Evolutionary conservation across 2,329 filamentous ascomycete species (phyloP), one percentile per base, ranked within the genome.

Genomic region (Colletotrichum sp.): DNA sequence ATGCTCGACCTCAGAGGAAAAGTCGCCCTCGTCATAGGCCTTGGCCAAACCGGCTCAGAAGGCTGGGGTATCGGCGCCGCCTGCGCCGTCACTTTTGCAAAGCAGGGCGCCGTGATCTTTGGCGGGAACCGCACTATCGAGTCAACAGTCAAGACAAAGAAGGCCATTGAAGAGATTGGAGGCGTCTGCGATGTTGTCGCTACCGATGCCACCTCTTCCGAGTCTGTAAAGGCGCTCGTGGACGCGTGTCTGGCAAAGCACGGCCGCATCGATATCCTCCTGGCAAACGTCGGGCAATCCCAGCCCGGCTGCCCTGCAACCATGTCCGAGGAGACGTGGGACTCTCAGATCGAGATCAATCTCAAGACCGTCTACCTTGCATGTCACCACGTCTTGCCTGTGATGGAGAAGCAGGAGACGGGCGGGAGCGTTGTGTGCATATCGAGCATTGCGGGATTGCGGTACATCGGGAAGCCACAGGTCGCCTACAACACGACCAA

Each of bases 231-330:
- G 76, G 80, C 81, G 0, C 85, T 92, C 0, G 87, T 93, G 5
- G 86, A 90, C 38, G 85, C 86, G 0, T 92, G 90, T 60, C 79
- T 91, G 21, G 80, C 83, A 0, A 88, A 87, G 52, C 87, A 92
- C 75, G 90, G 90, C 10, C 86, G 88, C 8, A 89, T 92, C 69
- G 91, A 93, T 77, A 89, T 93, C 26, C 82, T 93, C 1, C 80
- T 93, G 18, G 92, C 92, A 77, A 92, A 92, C 68, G 91, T 92
- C 5, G 92, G 91, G 3, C 87, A 87, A 68, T 90, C 87, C 1
- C 90, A 92, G 74, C 87, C 86, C 0, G 90, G 90, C 0, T 85
- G 85, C 34, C 87, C 90, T 1, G 89, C 86, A 0, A 82, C 80
- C 0, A 88, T 92, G 84, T 61, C 72, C 0, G 89, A 92, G 70